phyloP scores from a whole-genome alignment of 2,329 filamentous ascomycete genomes.

The Cytospora schulzeri region DNA sequence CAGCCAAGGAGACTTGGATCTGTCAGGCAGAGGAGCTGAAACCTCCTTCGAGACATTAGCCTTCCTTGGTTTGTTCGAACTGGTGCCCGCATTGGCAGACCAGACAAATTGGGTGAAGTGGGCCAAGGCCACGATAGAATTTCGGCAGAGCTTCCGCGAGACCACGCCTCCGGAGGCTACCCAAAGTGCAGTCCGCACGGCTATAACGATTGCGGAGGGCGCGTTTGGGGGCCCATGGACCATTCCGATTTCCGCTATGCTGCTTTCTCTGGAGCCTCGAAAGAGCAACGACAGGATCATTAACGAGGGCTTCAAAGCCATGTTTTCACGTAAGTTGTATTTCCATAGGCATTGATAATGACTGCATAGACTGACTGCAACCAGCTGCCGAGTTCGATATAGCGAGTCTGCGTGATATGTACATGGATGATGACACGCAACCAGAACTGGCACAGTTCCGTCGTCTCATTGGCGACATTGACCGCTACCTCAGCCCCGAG shows the following conservation, averaged over 20 bases:
- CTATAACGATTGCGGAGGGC: neutral
- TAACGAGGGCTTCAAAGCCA: neutral
- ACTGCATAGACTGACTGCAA: neutral
- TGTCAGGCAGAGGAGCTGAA: neutral
- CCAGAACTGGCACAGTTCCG: neutral
- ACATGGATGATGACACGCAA: neutral
- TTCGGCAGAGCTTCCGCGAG: neutral
- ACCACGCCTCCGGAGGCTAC: neutral
- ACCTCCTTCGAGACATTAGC: neutral
- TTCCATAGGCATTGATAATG: neutral
- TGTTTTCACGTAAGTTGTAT: neutral
- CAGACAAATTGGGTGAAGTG: neutral
- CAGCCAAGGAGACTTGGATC: neutral
- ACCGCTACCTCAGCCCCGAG: neutral
- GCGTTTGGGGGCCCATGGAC: neutral
- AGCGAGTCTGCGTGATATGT: neutral
- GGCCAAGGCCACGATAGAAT: neutral
- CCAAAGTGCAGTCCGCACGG: neutral
- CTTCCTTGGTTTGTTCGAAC: neutral
- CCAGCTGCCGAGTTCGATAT: neutral
- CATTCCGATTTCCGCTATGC: neutral
- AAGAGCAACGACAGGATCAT: neutral
- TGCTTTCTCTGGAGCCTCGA: neutral
- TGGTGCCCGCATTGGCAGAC: neutral
- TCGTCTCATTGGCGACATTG: neutral